A percentile compares a stretch with the other conserved stretches of the same genome.
Conservation (phyloP, 1,284 basidiomycete species). For the Cryptococcus sp. region DNA sequence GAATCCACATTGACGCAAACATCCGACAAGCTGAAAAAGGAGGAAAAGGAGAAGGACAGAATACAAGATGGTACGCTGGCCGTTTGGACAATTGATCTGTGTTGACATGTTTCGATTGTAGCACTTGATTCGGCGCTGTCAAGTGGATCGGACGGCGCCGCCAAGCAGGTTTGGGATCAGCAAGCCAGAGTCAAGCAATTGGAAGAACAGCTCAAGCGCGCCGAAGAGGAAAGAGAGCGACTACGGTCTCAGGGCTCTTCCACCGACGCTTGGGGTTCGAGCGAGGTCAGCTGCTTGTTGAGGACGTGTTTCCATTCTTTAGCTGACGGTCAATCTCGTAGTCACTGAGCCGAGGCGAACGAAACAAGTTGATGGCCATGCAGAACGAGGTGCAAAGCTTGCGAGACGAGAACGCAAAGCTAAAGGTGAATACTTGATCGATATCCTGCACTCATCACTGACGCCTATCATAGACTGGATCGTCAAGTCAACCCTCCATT, state of each 20-base stretch:
- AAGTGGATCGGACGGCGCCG: slow-evolving; percentile 12
- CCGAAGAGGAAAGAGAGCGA: slow-evolving; percentile 32
- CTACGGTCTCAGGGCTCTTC: slow-evolving; percentile 16
- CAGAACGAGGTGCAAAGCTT: slow-evolving; percentile 29
- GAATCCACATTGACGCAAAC: slow-evolving; percentile 36
- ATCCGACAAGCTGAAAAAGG: slow-evolving; percentile 27
- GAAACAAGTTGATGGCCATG: slow-evolving; percentile 23
- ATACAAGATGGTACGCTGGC: slow-evolving; percentile 40
- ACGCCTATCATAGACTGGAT: neutral
- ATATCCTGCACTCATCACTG: neutral
- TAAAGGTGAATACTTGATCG: slow-evolving; percentile 21
- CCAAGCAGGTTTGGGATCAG: slow-evolving; percentile 10
- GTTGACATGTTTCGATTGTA: neutral
- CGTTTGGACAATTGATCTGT: neutral
- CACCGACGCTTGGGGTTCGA: slow-evolving; percentile 11
- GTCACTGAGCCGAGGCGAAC: slow-evolving; percentile 18
- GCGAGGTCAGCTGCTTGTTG: slow-evolving; percentile 14
- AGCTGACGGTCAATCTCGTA: neutral
- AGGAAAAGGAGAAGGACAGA: slow-evolving; percentile 39
- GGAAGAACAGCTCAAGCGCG: slow-evolving; percentile 28
- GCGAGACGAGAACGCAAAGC: slow-evolving; percentile 30
- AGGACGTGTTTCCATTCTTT: neutral
- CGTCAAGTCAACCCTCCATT: neutral
- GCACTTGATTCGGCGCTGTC: slow-evolving; percentile 17
- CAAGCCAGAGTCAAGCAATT: slow-evolving; percentile 31